phyloP scores from a whole-genome alignment of 2,329 filamentous ascomycete species.

The Penicillium sclerotiorum region DNA sequence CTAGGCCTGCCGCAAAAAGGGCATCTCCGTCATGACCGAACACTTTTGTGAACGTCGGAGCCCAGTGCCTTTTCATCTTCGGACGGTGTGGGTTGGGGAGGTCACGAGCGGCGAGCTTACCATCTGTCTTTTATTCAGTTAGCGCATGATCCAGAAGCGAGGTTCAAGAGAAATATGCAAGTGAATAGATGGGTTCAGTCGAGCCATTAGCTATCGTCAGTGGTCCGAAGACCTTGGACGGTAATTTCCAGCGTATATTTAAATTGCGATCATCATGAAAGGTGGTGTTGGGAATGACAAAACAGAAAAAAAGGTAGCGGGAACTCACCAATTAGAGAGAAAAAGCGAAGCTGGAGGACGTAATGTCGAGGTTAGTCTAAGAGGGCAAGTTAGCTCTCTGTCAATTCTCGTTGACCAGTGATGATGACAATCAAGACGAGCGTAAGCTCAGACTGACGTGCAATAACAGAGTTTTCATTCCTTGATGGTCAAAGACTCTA shows the following conservation, averaged over 20 bases:
- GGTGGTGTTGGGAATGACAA: constrained; percentile 28
- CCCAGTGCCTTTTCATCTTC: constrained; percentile 77
- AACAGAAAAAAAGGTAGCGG: constrained; percentile 30
- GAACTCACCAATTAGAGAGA: constrained; percentile 28
- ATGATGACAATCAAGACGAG: constrained; percentile 22
- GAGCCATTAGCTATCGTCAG: constrained; percentile 86
- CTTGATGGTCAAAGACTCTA: constrained; percentile 94
- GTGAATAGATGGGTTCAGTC: constrained; percentile 61
- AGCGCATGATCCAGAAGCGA: constrained; percentile 12
- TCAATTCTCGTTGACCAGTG: constrained; percentile 12
- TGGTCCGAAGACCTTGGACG: constrained; percentile 72
- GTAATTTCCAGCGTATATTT: constrained; percentile 91
- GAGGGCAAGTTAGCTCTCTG: constrained; percentile 24
- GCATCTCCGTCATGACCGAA: constrained; percentile 79
- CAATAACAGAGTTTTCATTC: constrained; percentile 78
- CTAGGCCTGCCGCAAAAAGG: constrained; percentile 94
- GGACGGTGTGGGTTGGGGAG: constrained; percentile 20
- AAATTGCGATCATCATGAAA: constrained; percentile 60
- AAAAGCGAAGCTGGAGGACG: not conserved
- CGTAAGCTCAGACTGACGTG: constrained; percentile 84
- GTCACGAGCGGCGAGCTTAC: constrained; percentile 26
- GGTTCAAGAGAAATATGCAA: constrained; percentile 20
- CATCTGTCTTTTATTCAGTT: constrained; percentile 26
- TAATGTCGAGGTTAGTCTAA: constrained; percentile 15
- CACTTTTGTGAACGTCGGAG: constrained; percentile 70